Evolutionary conservation across 495 filamentous ascomycete genomes (phyloP), one percentile per base, ranked within the genome.

Genomic region (Neurospora sp.): DNA sequence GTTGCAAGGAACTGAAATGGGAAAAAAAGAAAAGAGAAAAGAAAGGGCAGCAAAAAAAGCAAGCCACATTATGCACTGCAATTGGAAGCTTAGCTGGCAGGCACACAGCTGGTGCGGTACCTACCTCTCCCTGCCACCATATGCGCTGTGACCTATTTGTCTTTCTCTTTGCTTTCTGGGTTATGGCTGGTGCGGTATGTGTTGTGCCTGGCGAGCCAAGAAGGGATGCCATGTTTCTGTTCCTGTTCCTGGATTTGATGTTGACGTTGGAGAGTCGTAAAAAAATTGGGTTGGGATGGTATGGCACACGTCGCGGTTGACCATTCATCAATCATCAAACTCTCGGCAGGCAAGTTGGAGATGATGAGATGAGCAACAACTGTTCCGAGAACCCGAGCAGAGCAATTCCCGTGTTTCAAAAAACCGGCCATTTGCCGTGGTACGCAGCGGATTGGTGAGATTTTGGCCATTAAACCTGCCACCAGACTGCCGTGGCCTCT

Each of bases 361-460:
- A 70, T 70, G 42, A 31, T 10, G 71, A 20, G 41, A 27, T 71
- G 70, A 71, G 38, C 71, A 49, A 20, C 71, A 66, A 72, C 70
- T 54, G 39, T 72, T 35, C 39, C 41, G n/a, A 72, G 23, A 46
- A 42, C 70, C 38, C n/a, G 40, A 42, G 41, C 41, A 72, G 11
- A 35, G 39, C 39, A 40, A 72, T 8, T 73, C 40, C 74, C 71
- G 75, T 73, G 75, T 75, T 77, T 77, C 75, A 70, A 75, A 75
- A 37, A 46, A 75, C 70, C 71, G 66, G 75, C 18, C 75, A 75
- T 40, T 72, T 75, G 60, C 71, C 71, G 75, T 74, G 73, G 66
- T 72, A 75, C 75, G 23, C 35, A n/a, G 71, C 35, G 39, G 37
- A 69, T 72, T 27, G 54, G 54, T 66, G 54, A 66, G 14, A 35